Evolutionary conservation across 163 green algal genomes (phyloP).

Genomic region (Chlamydomonas reinhardtii): DNA sequence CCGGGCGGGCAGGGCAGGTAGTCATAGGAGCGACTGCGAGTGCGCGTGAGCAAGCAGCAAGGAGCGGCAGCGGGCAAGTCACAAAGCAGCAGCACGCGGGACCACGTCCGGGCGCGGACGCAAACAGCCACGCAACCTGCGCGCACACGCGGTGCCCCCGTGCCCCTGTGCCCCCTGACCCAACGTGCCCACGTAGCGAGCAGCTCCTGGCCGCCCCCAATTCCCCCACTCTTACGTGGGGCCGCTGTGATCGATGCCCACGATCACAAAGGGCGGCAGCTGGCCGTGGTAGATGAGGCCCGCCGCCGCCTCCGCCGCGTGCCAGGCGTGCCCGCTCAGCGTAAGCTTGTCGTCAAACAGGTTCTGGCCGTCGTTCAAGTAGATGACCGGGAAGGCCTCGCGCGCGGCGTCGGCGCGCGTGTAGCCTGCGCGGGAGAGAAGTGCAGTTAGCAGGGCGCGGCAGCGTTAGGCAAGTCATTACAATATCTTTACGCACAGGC

Average conservation of each 20-base stretch:
- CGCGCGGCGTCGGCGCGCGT: conserved; percentile 20
- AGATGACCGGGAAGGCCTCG: conserved; percentile 53
- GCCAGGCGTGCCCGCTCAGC: conserved; percentile 61
- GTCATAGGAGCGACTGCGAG: conserved; percentile 48
- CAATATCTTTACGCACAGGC: too few species aligned
- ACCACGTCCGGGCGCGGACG: too few species aligned
- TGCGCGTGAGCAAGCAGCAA: not conserved
- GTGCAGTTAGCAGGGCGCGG: too few species aligned
- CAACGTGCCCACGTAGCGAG: too few species aligned
- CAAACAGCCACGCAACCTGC: too few species aligned
- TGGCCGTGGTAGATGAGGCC: conserved; percentile 48
- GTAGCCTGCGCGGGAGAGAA: conserved; percentile 44
- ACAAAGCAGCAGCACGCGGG: too few species aligned
- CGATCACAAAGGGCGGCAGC: conserved; percentile 67
- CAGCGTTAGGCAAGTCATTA: too few species aligned
- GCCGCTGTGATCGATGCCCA: conserved; percentile 70
- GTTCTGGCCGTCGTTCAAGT: conserved; percentile 73
- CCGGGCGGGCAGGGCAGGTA: conserved; percentile 68
- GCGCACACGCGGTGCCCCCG: too few species aligned
- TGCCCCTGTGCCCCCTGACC: too few species aligned
- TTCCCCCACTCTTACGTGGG: not conserved
- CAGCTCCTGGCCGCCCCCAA: too few species aligned
- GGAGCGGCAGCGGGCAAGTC: not conserved
- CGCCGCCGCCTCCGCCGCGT: conserved; percentile 52
- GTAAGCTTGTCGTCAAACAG: conserved; percentile 60